phyloP scores from a whole-genome alignment of 2,329 filamentous ascomycete species.

The Aspergillus fumigatiaffinis region DNA sequence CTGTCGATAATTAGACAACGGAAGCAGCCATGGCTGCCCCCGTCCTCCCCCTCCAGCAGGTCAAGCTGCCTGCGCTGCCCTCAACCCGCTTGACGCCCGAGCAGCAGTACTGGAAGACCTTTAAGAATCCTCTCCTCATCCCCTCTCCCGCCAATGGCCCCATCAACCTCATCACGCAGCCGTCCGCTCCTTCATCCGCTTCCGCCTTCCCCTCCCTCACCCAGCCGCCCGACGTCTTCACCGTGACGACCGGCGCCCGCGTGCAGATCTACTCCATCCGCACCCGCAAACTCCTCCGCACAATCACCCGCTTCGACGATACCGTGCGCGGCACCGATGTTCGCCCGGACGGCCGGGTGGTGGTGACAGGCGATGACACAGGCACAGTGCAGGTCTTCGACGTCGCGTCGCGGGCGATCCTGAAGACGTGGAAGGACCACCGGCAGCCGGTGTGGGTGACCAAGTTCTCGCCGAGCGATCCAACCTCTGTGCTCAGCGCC shows the following conservation, averaged over 20 bases:
- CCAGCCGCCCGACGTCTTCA: conserved; percentile 62
- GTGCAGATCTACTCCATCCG: conserved; percentile 92
- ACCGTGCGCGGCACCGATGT: conserved; percentile 87
- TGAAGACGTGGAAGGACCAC: conserved; percentile 93
- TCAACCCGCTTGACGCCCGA: conserved; percentile 76
- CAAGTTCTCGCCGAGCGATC: conserved; percentile 82
- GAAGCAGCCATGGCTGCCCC: conserved; percentile 69
- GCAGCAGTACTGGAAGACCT: conserved; percentile 93
- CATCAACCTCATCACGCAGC: conserved; percentile 84
- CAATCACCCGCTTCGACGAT: conserved; percentile 89
- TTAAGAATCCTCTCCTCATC: conserved; percentile 85
- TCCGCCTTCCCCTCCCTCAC: conserved; percentile 41
- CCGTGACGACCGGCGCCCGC: conserved; percentile 88
- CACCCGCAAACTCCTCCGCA: conserved; percentile 88
- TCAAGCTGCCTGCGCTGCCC: conserved; percentile 80
- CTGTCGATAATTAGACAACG: background rate
- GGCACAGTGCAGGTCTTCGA: conserved; percentile 96
- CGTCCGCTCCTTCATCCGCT: conserved; percentile 45
- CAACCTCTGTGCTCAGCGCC: conserved; percentile 81
- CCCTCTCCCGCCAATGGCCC: conserved; percentile 87
- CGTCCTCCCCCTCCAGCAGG: conserved; percentile 71
- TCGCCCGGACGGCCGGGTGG: conserved; percentile 78
- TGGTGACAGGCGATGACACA: conserved; percentile 87
- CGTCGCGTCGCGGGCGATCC: conserved; percentile 78
- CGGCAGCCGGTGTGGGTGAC: conserved; percentile 92